A percentile compares a stretch with the other conserved stretches of the same genome.
phyloP scores from a whole-genome alignment of 805 yeast genomes.

The Wickerhamomyces alni region DNA sequence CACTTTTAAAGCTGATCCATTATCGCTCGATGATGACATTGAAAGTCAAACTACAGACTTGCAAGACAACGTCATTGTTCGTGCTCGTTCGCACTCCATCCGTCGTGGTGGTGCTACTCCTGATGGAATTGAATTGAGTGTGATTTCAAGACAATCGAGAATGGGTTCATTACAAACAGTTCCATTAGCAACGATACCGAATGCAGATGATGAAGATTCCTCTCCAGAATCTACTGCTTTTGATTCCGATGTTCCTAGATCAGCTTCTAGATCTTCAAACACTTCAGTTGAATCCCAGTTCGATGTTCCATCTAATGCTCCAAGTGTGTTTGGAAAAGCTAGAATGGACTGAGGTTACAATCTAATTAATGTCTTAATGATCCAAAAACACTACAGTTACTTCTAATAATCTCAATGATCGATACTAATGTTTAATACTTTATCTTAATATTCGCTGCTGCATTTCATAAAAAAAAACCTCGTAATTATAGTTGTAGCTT shows the following conservation, averaged over 20 bases:
- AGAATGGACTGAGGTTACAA: neutral
- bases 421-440: too few relatives aligned
- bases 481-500: neutral
- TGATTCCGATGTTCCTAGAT: constrained; percentile 23
- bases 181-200: neutral
- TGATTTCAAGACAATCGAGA: constrained; percentile 13
- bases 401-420: too few relatives aligned
- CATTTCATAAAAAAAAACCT: neutral
- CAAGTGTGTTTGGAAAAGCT: neutral
- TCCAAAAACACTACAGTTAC: too few relatives aligned
- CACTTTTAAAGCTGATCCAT: constrained; percentile 30
- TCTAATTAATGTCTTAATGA: too few relatives aligned
- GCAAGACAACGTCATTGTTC: neutral
- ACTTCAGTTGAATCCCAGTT: constrained; percentile 24
- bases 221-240: constrained; percentile 23
- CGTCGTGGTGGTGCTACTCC: neutral
- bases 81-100: constrained; percentile 16
- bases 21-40: constrained; percentile 23
- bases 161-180: neutral
- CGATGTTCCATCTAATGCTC: constrained; percentile 3
- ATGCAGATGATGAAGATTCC: constrained; percentile 9
- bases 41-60: constrained; percentile 19
- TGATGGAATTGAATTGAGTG: constrained; percentile 21
- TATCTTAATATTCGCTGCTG: too few relatives aligned
- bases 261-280: constrained; percentile 28